Evolutionary conservation across 1,284 basidiomycete species (phyloP), one percentile per base, ranked within the genome.

Genomic region (Microbotryum lychnidis-dioicae): DNA sequence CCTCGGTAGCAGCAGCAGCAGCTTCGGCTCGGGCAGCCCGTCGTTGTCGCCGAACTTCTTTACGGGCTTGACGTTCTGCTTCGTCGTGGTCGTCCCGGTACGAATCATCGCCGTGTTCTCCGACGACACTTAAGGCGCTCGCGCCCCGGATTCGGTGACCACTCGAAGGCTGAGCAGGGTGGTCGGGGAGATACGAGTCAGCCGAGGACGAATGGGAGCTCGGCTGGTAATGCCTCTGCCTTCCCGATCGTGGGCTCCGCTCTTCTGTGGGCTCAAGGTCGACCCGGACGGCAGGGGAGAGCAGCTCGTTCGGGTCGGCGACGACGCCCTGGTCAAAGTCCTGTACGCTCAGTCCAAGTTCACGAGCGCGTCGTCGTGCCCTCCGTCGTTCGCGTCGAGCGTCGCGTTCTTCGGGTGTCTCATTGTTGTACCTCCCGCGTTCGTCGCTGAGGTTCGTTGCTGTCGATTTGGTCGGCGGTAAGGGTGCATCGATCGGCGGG

Each of bases 301-400:
- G 37, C 5, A 60, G 29, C 20, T 59, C 57, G n/a, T 25, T 12
- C 12, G 58, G 58, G 33, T 60, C 58, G 31, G 48, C 54, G 18
- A 48, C 48, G 2, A 54, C 58, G 27, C 58, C 58, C 9, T 18
- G 25, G 25, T 60, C 54, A 33, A 54, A 60, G n/a, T 60, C 53
- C 37, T 60, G 33, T 5, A 60, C 46, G 27, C 52, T 54, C 20
- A 55, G 18, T 7, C 53, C 58, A 6, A 60, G 54, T 54, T 60
- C 58, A 6, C 54, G 46, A 14, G 58, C 58, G 27, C 53, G 27
- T 8, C 58, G 23, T n/a, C 53, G 12, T n/a, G 51, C 51, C 33
- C 51, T 25, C 27, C 51, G 51, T 27, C 51, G 27, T 23, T 47
- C 42, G 7, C 58, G 58, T 25, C 50, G 48, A n/a, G 57, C 57